Evolutionary conservation across 129 eudicot species (phyloP), one percentile per base, ranked within the genome.

Genomic region (Silybum marianum): DNA sequence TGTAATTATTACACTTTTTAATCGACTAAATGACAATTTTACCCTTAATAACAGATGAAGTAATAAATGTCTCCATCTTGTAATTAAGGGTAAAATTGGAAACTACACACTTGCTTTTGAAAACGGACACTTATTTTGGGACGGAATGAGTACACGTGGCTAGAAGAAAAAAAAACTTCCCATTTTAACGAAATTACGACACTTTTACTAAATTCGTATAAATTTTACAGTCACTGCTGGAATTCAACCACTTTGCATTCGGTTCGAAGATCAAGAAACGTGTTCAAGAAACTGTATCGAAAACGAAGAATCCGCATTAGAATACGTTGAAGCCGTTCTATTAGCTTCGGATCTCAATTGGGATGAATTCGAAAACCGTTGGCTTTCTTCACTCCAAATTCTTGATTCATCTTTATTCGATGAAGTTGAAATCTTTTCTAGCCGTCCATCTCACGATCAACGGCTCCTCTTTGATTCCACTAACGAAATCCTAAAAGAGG

Each of bases 271-370:
- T 83, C 84, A 81, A 77, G 91, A 74, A 82, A 73, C 48, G 16
- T 73, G 85, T 72, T 9, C 79, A 71, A 91, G 85, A 83, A 76
- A 79, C 74, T 83, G 84, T 80, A 14, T 60, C 46, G 92, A 91
- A 39, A 88, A 87, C 22, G 93, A 91, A 71, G 97, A 96, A 85
- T 90, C 98, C 39, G 88, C 96, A 65, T 88, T 91, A 39, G 95
- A 96, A 72, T 96, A 93, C 76, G 85, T 96, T 28, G 97, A 96
- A 84, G 99, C 95, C 2, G 95, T 96, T 62, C 81, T 93, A 19
- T 85, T 89, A 60, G 97, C 91, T 76, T 93, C 99, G 1, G 99
- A 88, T 73, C 89, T 96, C 85, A 91, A 88, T 75, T 93, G 98
- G 98, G 95, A 91, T 22, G 98, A 93, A 69, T 93, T 88, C 77